Conservation (phyloP, 2,329 filamentous ascomycete genomes). For the Coleophoma eucalyptorum region DNA sequence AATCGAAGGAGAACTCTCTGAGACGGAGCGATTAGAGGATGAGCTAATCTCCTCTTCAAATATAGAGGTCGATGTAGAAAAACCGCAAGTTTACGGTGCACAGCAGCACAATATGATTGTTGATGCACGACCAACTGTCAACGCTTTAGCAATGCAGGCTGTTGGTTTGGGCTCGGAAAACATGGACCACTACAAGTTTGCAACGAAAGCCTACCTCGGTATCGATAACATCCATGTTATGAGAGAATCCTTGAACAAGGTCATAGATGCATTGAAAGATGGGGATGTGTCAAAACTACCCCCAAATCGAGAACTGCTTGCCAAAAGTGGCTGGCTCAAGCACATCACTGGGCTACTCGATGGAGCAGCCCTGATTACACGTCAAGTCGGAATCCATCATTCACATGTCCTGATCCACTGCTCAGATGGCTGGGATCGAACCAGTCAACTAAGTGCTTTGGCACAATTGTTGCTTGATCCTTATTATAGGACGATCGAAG, state of each 20-base stretch:
- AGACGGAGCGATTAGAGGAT: slow-evolving; percentile 65
- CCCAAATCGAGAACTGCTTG: slow-evolving; percentile 75
- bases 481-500: slow-evolving; percentile 89
- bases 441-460: slow-evolving; percentile 87
- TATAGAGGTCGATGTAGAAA: slow-evolving; percentile 47
- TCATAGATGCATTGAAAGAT: slow-evolving; percentile 88
- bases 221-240: slow-evolving; percentile 99
- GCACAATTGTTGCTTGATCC: slow-evolving; percentile 93
- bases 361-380: slow-evolving; percentile 78
- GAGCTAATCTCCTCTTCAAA: slow-evolving; percentile 55
- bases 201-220: slow-evolving; percentile 85
- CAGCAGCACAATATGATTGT: slow-evolving; percentile 94
- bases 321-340: slow-evolving; percentile 85
- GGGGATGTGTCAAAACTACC: slow-evolving; percentile 81
- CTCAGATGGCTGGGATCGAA: slow-evolving; percentile 97
- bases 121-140: slow-evolving; percentile 89
- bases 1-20: slow-evolving; percentile 47
- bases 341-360: slow-evolving; percentile 84
- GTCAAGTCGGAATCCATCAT: slow-evolving; percentile 85
- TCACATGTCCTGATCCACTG: slow-evolving; percentile 97
- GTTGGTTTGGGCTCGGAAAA: slow-evolving; percentile 93
- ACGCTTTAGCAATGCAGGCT: slow-evolving; percentile 91
- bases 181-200: slow-evolving; percentile 94
- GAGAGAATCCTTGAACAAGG: slow-evolving; percentile 82
- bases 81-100: slow-evolving; percentile 76